These are phyloP conservation scores for Syncephalastrum racemosum DNA, from an alignment of 371 early-diverging fungal genomes.

Conservation along the genomic window DNA sequence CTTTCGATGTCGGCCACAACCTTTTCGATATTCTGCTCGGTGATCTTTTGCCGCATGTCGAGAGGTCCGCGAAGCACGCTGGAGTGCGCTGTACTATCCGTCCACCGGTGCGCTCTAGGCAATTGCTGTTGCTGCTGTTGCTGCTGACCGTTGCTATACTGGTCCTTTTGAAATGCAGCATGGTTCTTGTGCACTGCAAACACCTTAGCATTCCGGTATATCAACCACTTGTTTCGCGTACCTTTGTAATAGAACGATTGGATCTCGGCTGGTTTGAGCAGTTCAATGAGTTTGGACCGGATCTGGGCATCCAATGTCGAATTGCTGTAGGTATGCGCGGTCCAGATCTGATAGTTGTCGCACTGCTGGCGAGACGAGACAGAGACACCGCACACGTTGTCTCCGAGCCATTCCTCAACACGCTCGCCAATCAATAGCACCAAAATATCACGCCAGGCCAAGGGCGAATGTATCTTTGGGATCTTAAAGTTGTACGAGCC, in stretches of 20 bases:
- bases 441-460: constrained; percentile 59
- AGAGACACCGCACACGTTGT: constrained; percentile 62
- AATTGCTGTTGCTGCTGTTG: neutral
- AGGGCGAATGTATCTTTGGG: constrained; percentile 49
- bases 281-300: constrained; percentile 39
- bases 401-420: constrained; percentile 57
- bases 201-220: neutral
- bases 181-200: constrained; percentile 49
- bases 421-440: constrained; percentile 62
- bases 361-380: constrained; percentile 59
- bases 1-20: constrained; percentile 41
- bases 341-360: constrained; percentile 69
- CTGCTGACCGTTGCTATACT: constrained; percentile 5
- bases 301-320: constrained; percentile 30
- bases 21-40: constrained; percentile 32
- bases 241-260: constrained; percentile 66
- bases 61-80: constrained; percentile 10
- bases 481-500: constrained; percentile 74
- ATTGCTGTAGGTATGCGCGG: constrained; percentile 38
- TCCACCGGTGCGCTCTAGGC: constrained; percentile 9
- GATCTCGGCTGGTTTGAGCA: constrained; percentile 47
- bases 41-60: constrained; percentile 29
- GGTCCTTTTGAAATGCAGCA: constrained; percentile 39
- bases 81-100: constrained; percentile 7
- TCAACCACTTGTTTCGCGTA: constrained; percentile 12